Conservation (phyloP, 2,329 filamentous ascomycete species). For the Exophiala spinifera region DNA sequence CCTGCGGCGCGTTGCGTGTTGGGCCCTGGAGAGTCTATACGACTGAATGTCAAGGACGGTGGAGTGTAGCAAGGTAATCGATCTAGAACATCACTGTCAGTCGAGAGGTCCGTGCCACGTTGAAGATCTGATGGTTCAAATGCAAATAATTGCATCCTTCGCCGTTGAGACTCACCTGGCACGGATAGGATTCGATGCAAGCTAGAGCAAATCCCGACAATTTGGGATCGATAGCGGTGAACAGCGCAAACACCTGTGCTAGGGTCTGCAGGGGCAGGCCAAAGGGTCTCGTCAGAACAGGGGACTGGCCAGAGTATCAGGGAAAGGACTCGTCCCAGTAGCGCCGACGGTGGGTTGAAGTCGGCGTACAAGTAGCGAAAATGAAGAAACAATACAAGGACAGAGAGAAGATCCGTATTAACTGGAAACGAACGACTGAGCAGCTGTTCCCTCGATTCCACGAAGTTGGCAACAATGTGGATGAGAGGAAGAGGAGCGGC, state of each 20-base stretch:
- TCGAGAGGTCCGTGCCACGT: slow-evolving; percentile 7
- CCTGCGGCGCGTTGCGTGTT: neutral
- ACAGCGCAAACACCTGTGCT: neutral
- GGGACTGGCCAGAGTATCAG: neutral
- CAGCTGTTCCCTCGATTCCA: no score
- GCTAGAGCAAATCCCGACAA: neutral
- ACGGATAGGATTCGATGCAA: neutral
- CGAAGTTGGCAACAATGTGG: no score
- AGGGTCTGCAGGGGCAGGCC: no score
- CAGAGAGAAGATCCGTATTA: no score
- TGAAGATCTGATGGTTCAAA: neutral
- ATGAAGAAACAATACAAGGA: no score
- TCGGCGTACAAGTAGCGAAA: no score
- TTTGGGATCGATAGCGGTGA: neutral
- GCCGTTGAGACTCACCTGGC: neutral
- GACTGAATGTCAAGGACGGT: neutral
- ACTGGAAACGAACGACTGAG: no score
- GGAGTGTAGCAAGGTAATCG: slow-evolving; percentile 5
- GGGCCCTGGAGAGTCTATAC: neutral
- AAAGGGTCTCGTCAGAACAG: neutral
- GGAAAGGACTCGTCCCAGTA: no score
- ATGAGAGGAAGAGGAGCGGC: no score
- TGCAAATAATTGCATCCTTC: neutral
- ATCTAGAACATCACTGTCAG: slow-evolving; percentile 17
- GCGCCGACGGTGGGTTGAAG: no score